phyloP scores from a whole-genome alignment of 1,139 yeast genomes.

The Blastobotrys aristatus region DNA sequence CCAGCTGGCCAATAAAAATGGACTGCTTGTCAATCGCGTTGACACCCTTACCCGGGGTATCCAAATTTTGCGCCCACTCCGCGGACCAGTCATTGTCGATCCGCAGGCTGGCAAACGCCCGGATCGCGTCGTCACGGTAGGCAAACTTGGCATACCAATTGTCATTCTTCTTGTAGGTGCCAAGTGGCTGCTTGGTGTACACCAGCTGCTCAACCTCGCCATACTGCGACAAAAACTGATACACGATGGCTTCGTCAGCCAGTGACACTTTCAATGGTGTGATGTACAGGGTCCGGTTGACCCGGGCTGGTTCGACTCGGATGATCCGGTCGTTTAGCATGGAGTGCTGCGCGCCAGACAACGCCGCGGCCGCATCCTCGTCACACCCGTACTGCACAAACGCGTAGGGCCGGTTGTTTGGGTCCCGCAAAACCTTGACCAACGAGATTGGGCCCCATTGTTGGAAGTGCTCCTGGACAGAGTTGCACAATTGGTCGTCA shows the following conservation, averaged over 20 bases:
- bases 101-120: slow-evolving; percentile 56
- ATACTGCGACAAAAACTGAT: slow-evolving; percentile 42
- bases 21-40: slow-evolving; percentile 62
- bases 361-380: slow-evolving; percentile 64
- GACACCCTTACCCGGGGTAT: slow-evolving; percentile 21
- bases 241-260: slow-evolving; percentile 36
- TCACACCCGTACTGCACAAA: slow-evolving; percentile 82
- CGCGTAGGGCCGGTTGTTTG: slow-evolving; percentile 82
- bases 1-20: slow-evolving; percentile 72
- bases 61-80: slow-evolving; percentile 81
- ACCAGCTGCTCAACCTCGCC: slow-evolving; percentile 74
- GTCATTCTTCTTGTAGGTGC: slow-evolving; percentile 26
- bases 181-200: slow-evolving; percentile 12
- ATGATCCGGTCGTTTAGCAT: slow-evolving; percentile 67
- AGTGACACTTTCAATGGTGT: slow-evolving; percentile 19
- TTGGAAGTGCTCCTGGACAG: slow-evolving; percentile 60
- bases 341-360: slow-evolving; percentile 63
- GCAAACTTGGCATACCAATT: slow-evolving; percentile 81
- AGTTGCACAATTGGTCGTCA: slow-evolving; percentile 65
- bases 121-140: slow-evolving; percentile 84
- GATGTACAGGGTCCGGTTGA: slow-evolving; percentile 70
- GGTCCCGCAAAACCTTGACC: slow-evolving; percentile 85
- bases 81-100: slow-evolving; percentile 42
- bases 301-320: slow-evolving; percentile 87
- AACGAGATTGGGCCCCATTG: slow-evolving; percentile 65